Evolutionary conservation across 2,329 filamentous ascomycete genomes (phyloP).

Genomic region (Colletotrichum tamarilloi): DNA sequence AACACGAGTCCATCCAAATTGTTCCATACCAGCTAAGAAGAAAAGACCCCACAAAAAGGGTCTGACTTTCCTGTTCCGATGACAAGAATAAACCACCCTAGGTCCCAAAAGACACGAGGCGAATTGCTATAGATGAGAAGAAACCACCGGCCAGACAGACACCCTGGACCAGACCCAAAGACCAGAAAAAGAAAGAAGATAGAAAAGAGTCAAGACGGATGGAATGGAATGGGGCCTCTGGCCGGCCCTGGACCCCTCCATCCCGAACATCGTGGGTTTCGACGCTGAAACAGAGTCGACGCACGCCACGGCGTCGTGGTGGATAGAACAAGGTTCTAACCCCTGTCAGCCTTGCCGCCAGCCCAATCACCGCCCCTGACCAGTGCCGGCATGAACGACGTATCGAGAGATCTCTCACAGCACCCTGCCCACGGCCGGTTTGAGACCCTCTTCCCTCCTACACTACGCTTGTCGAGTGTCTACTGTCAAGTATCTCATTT

Average conservation of each 20-base stretch:
- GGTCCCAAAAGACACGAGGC: not conserved
- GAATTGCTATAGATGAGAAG: not conserved
- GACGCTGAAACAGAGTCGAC: slow-evolving; percentile 52
- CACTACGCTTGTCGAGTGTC: not conserved
- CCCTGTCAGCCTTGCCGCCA: slow-evolving; percentile 47
- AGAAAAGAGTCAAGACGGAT: not conserved
- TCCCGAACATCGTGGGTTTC: slow-evolving; percentile 59
- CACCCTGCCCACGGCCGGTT: slow-evolving; percentile 41
- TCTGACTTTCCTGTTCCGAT: slow-evolving; percentile 6
- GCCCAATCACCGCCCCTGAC: slow-evolving; percentile 44
- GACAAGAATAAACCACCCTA: not conserved
- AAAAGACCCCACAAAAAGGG: not conserved
- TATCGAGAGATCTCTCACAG: slow-evolving; percentile 41
- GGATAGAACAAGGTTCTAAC: slow-evolving; percentile 27
- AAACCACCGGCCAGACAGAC: not conserved
- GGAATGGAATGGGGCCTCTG: slow-evolving; percentile 1
- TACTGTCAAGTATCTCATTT: not conserved
- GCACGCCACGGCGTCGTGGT: slow-evolving; percentile 38
- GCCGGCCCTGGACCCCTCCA: slow-evolving; percentile 32
- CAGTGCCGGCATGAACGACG: slow-evolving; percentile 41
- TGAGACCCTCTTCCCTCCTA: slow-evolving; percentile 40
- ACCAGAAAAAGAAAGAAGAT: not conserved
- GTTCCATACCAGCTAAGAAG: not conserved
- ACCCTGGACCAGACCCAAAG: not conserved
- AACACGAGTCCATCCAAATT: not conserved